These are phyloP conservation scores for Anacardium occidentale DNA, from an alignment of 345 rosid species.

Conservation along the genomic window DNA sequence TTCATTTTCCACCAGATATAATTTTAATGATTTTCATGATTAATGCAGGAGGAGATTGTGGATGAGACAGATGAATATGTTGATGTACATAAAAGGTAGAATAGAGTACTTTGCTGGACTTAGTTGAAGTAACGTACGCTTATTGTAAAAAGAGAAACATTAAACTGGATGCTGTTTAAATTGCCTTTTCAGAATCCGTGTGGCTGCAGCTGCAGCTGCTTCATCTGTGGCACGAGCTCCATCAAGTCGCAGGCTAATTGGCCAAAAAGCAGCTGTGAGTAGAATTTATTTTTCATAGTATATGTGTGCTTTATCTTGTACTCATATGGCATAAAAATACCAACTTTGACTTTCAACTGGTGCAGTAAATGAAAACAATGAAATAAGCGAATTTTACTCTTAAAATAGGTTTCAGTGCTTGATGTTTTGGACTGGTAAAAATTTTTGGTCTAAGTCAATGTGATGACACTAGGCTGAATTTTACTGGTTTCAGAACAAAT, in stretches of 20 bases:
- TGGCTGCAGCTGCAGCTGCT: conserved; percentile 97
- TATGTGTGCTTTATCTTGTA: neutral
- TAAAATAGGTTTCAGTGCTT: conserved; percentile 2
- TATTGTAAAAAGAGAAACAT: neutral
- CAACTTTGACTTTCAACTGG: neutral
- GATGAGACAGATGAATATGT: conserved; percentile 98
- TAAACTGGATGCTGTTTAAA: conserved; percentile 3
- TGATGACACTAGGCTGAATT: neutral
- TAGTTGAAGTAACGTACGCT: neutral
- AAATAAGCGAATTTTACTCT: neutral
- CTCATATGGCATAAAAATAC: neutral
- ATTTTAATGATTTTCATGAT: conserved; percentile 10
- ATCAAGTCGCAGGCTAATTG: conserved; percentile 67
- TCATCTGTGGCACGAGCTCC: conserved; percentile 86
- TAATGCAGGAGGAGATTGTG: conserved; percentile 86
- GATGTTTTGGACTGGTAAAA: neutral
- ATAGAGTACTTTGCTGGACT: neutral
- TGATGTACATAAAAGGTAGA: conserved; percentile 89
- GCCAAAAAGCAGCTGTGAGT: conserved; percentile 58
- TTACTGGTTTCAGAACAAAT: neutral
- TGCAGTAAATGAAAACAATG: neutral
- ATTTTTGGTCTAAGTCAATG: neutral
- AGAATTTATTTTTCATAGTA: neutral
- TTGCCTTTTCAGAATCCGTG: conserved; percentile 64
- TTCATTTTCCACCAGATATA: neutral